Percentiles rank a stretch among this genome's conserved stretches.
Evolutionary conservation across 441 rosid genomes (phyloP).

Genomic region (Euphorbia schlechtendalii): DNA sequence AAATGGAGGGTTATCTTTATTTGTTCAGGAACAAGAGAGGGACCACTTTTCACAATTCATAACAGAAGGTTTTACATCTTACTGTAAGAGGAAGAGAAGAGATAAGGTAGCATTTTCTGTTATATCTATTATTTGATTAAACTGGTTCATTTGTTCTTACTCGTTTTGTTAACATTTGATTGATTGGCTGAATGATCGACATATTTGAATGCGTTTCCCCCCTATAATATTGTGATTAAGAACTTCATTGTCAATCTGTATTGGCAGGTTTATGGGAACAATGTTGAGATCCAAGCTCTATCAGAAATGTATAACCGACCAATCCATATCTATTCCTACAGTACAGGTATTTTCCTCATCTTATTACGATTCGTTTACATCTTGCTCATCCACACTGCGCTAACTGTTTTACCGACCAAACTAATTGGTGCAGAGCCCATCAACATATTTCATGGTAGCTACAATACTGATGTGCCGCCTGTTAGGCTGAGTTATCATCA

Average conservation of each 20-base stretch:
- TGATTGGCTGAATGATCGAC: not conserved
- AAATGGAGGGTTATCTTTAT: conserved; percentile 2
- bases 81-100: conserved; percentile 95
- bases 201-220: not conserved
- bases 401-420: conserved; percentile 16
- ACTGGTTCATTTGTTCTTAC: not conserved
- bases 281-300: conserved; percentile 89
- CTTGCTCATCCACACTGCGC: conserved; percentile 1
- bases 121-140: not conserved
- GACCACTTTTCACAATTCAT: conserved; percentile 96
- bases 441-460: conserved; percentile 90
- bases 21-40: conserved; percentile 72
- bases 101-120: conserved; percentile 67
- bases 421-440: conserved; percentile 59
- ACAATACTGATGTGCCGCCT: conserved; percentile 83
- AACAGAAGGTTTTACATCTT: conserved; percentile 88
- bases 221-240: not conserved
- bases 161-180: not conserved
- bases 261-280: conserved; percentile 91
- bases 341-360: conserved; percentile 50
- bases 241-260: not conserved
- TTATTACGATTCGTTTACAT: not conserved
- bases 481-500: conserved; percentile 86
- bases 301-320: conserved; percentile 98
- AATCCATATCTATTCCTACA: conserved; percentile 87